phyloP scores from a whole-genome alignment of 225 moss, liverwort and hornwort species.

The Bryum argenteum region DNA sequence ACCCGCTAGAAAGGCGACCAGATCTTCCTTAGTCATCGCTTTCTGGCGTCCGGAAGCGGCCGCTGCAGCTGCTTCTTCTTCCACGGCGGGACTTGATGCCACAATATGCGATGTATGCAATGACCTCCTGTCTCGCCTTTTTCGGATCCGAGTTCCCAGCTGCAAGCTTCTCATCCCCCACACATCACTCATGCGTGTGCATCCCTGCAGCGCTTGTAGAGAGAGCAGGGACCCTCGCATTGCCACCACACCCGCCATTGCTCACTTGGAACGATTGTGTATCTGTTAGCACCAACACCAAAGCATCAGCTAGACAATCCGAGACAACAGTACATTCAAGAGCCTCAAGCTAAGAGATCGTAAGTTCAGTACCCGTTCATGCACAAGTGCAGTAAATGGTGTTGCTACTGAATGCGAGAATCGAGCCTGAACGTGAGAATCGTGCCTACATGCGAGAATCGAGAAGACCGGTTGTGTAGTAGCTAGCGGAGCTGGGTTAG shows the following conservation, averaged over 20 bases:
- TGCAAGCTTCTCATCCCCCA: neutral
- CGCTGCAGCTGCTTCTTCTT: constrained; percentile 53
- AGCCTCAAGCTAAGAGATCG: neutral
- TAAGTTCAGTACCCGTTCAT: neutral
- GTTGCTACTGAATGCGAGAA: no score
- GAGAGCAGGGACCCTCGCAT: neutral
- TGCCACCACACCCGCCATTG: constrained; percentile 19
- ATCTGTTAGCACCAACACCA: neutral
- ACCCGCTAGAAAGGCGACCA: constrained; percentile 65
- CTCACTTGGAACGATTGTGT: neutral
- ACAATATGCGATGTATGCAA: constrained; percentile 42
- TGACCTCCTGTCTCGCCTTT: neutral
- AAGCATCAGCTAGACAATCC: no score
- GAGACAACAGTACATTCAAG: neutral
- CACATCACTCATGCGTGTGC: neutral
- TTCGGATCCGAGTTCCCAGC: neutral
- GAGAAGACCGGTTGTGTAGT: neutral
- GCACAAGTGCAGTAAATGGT: neutral
- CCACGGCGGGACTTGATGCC: constrained; percentile 72
- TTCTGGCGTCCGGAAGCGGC: constrained; percentile 33
- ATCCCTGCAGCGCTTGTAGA: constrained; percentile 6
- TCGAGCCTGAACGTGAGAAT: no score
- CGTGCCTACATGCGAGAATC: no score
- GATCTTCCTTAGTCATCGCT: constrained; percentile 59
- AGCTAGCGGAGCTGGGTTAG: neutral